Evolutionary conservation across 2,329 filamentous ascomycete species (phyloP), one percentile per base, ranked within the genome.

Genomic region (Penicillium freii): DNA sequence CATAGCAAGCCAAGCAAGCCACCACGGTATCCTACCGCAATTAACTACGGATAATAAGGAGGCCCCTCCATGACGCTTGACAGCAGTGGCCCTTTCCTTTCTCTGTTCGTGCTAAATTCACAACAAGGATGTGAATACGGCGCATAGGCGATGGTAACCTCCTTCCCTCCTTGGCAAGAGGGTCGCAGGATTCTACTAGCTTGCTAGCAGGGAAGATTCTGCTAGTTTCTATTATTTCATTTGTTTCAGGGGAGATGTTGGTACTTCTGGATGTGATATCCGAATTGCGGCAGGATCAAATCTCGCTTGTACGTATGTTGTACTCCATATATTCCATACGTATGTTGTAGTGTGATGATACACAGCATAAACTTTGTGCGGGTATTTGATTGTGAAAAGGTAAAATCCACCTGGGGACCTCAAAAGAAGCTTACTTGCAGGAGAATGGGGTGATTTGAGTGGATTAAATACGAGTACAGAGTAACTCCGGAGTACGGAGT

Each of bases 1-100:
- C 7, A 13, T 21, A 25, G 19, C 38, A 55, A 50, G 52, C 52
- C 52, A 55, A 34, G 38, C 29, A 50, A 44, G 53, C 53, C 53
- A 55, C 23, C 27, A 19, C 31, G 29, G 52, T 33, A 40, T 53
- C 42, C 34, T 19, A 50, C 34, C 34, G 17, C 15, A 51, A 21
- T 29, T 10, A 40, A 8, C 6, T 13, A 10, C 2, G 5, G 23
- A 31, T 11, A 39, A 40, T 25, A 42, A 31, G 27, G 5, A 33
- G 31, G 1, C 29, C 13, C n/a, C 17, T 19, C 8, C 4, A 17
- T 21, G 7, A 17, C 17, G 7, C 29, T 38, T n/a, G 13, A 29
- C 17, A 11, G 21, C 21, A 19, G 6, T 17, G 17, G 21, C 7
- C 21, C 34, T 21, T 15, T 21, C n/a, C n/a, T 15, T 15, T 21